phyloP scores from a whole-genome alignment of 441 rosid species.

The Manihot esculenta region DNA sequence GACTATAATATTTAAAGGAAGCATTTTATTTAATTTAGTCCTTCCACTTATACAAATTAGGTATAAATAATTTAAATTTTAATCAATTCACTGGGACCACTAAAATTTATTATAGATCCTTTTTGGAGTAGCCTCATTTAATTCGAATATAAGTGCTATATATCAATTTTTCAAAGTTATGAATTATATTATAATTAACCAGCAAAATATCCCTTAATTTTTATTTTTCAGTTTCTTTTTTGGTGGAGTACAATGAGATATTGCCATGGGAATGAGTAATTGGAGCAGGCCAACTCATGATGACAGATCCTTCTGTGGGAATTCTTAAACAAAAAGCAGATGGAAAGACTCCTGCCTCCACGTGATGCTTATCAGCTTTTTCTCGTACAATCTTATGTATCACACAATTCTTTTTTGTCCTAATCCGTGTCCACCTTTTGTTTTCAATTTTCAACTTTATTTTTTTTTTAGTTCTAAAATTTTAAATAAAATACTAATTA shows the following conservation, averaged over 20 bases:
- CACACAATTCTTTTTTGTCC: conserved; percentile 14
- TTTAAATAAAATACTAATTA: too few species aligned
- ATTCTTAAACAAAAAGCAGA: conserved; percentile 22
- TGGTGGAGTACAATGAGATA: too few species aligned
- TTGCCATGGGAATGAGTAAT: conserved; percentile 9
- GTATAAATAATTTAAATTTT: background rate
- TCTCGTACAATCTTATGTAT: background rate
- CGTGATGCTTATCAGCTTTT: conserved; percentile 29
- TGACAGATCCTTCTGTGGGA: background rate
- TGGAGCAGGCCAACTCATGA: conserved; percentile 21
- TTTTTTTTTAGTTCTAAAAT: background rate
- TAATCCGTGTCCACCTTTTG: background rate
- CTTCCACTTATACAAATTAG: background rate
- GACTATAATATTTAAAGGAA: background rate
- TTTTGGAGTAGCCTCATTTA: too few species aligned
- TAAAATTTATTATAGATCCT: background rate
- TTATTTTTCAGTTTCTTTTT: too few species aligned
- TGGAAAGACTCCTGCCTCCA: conserved; percentile 24
- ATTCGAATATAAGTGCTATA: too few species aligned
- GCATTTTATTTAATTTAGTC: background rate
- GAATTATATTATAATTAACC: too few species aligned
- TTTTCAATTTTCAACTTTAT: background rate
- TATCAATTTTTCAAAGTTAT: too few species aligned
- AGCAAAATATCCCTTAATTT: too few species aligned
- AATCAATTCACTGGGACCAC: background rate